phyloP scores from a whole-genome alignment of 2,329 filamentous ascomycete genomes.

The Xenoacremonium recifei region DNA sequence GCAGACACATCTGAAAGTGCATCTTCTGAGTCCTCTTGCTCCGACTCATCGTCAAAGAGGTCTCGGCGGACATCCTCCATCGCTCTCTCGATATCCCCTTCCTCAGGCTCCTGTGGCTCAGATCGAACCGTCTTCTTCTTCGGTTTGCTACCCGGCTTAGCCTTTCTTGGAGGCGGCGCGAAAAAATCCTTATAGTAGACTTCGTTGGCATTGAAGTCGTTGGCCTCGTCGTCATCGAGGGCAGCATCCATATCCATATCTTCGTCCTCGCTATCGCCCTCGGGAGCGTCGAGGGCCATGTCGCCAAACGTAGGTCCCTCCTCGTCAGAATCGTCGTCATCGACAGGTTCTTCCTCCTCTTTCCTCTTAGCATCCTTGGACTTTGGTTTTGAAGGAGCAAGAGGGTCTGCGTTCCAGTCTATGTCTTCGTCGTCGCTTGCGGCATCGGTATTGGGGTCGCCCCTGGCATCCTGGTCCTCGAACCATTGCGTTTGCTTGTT shows the following conservation, averaged over 20 bases:
- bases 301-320: slow-evolving; percentile 82
- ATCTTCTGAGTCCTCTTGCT: slow-evolving; percentile 62
- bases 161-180: slow-evolving; percentile 76
- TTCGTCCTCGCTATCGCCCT: slow-evolving; percentile 67
- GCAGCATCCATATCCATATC: slow-evolving; percentile 49
- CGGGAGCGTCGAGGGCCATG: slow-evolving; percentile 69
- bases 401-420: slow-evolving; percentile 82
- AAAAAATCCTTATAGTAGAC: slow-evolving; percentile 94
- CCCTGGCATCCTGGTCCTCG: slow-evolving; percentile 79
- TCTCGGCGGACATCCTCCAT: slow-evolving; percentile 87
- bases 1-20: slow-evolving; percentile 65
- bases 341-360: slow-evolving; percentile 27
- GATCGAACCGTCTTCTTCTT: slow-evolving; percentile 41
- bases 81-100: slow-evolving; percentile 73
- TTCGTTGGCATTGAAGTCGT: slow-evolving; percentile 75
- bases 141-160: slow-evolving; percentile 45
- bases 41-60: slow-evolving; percentile 78
- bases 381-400: slow-evolving; percentile 40
- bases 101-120: slow-evolving; percentile 46
- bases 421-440: slow-evolving; percentile 83
- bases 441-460: slow-evolving; percentile 70
- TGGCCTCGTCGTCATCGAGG: slow-evolving; percentile 53
- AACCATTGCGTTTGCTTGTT: slow-evolving; percentile 90
- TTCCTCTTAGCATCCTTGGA: slow-evolving; percentile 28
- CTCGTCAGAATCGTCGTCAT: slow-evolving; percentile 64